Evolutionary conservation across 805 yeast genomes (phyloP).

Genomic region (Spathaspora passalidarum): DNA sequence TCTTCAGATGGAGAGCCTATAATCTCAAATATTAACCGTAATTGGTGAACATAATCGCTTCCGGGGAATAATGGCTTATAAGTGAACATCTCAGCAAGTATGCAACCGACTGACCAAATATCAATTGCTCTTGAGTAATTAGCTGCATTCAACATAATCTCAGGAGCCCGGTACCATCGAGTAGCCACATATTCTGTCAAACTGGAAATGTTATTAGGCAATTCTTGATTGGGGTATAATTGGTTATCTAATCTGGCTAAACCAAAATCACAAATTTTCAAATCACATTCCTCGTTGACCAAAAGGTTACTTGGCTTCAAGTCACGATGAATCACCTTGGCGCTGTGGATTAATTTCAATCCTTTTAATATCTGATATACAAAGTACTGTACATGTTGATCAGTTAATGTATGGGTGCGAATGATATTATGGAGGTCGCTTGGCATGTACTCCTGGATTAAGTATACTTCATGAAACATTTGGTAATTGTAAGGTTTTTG

Average conservation of each 20-base stretch:
- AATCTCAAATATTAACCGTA: constrained; percentile 77
- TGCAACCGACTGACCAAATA: constrained; percentile 96
- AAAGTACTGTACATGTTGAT: constrained; percentile 92
- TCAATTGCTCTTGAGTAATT: constrained; percentile 94
- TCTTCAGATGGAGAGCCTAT: constrained; percentile 58
- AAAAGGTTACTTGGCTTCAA: constrained; percentile 86
- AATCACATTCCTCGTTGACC: constrained; percentile 88
- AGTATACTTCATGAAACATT: constrained; percentile 66
- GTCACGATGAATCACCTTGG: constrained; percentile 93
- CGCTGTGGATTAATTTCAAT: constrained; percentile 84
- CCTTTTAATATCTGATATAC: constrained; percentile 89
- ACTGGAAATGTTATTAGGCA: constrained; percentile 17
- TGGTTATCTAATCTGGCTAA: constrained; percentile 69
- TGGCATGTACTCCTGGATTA: constrained; percentile 78
- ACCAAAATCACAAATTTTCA: constrained; percentile 93
- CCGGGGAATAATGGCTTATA: constrained; percentile 93
- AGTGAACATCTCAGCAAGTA: constrained; percentile 82
- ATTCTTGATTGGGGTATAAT: constrained; percentile 63
- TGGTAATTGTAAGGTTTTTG: constrained; percentile 60
- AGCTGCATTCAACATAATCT: constrained; percentile 93
- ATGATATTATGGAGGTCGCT: constrained; percentile 67
- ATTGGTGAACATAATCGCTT: constrained; percentile 86
- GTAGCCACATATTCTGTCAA: constrained; percentile 98
- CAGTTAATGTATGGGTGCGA: constrained; percentile 54
- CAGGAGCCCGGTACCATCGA: constrained; percentile 97